Conservation (phyloP, 1,139 yeast genomes). For the Candida freyschussii region DNA sequence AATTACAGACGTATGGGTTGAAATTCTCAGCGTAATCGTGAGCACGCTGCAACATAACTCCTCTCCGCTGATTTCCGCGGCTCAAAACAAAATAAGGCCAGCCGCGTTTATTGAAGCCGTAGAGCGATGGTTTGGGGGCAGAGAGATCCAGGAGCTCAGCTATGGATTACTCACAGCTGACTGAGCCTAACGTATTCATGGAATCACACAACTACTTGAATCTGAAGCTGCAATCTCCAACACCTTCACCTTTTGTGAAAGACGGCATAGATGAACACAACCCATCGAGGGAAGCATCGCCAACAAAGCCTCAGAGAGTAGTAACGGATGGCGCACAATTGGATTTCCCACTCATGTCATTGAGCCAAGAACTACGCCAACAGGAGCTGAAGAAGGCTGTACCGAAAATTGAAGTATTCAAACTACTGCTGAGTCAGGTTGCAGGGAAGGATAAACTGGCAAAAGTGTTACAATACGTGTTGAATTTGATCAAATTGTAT, state of each 20-base stretch:
- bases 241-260: constrained; percentile 11
- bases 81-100: too few species aligned
- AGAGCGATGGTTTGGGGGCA: too few species aligned
- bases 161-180: too few species aligned
- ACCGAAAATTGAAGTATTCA: constrained; percentile 40
- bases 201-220: constrained; percentile 8
- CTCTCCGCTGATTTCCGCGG: too few species aligned
- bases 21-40: too few species aligned
- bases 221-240: constrained; percentile 16
- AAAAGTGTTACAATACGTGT: constrained; percentile 54
- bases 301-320: constrained; percentile 9
- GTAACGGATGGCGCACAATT: constrained; percentile 1
- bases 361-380: constrained; percentile 10
- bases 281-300: constrained; percentile 7
- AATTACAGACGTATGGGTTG: too few species aligned
- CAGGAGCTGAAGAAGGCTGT: constrained; percentile 7
- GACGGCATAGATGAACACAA: constrained; percentile 2
- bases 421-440: constrained; percentile 47
- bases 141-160: too few species aligned
- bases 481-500: constrained; percentile 50
- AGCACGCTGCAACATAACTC: too few species aligned
- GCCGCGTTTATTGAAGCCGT: too few species aligned
- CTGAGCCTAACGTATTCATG: constrained; percentile 16
- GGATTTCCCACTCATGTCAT: constrained; percentile 7
- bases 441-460: constrained; percentile 71